These are phyloP conservation scores for Botrytis hyacinthi DNA, from an alignment of 2,329 filamentous ascomycete species.

Conservation along the genomic window DNA sequence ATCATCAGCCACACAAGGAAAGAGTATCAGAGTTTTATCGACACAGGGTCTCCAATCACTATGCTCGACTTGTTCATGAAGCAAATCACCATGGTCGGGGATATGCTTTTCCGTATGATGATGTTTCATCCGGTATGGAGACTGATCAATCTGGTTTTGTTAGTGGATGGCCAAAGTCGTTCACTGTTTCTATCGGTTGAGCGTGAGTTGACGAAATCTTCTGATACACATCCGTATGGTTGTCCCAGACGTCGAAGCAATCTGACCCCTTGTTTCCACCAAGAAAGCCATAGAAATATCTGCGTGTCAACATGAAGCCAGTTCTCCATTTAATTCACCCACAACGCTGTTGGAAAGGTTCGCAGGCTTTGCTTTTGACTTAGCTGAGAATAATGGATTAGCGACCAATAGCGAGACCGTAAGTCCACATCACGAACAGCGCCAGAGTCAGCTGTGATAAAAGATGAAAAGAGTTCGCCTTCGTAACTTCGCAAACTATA, in stretches of 20 bases:
- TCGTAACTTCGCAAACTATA: not conserved
- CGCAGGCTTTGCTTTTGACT: not conserved
- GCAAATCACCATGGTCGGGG: conserved; percentile 58
- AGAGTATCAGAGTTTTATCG: conserved; percentile 55
- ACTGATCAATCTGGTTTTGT: conserved; percentile 59
- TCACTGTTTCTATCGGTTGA: conserved; percentile 18
- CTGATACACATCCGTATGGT: not conserved
- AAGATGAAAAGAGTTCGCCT: too few species aligned
- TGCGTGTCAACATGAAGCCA: not conserved
- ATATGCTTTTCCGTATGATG: conserved; percentile 68
- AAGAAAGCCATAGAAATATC: not conserved
- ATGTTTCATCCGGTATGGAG: conserved; percentile 57
- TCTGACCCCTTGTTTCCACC: not conserved
- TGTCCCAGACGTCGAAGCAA: not conserved
- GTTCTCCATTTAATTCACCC: not conserved
- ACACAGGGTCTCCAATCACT: conserved; percentile 59
- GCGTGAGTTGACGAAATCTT: not conserved
- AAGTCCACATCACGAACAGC: too few species aligned
- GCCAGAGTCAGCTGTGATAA: not conserved
- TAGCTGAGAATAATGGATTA: not conserved
- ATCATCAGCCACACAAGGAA: conserved; percentile 48
- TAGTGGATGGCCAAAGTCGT: conserved; percentile 19
- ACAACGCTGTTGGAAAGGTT: not conserved
- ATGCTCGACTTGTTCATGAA: conserved; percentile 58
- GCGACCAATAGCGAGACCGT: not conserved